These are phyloP conservation scores for Talaromyces sp. DNA, from an alignment of 2,329 filamentous ascomycete genomes.

Conservation along the genomic window DNA sequence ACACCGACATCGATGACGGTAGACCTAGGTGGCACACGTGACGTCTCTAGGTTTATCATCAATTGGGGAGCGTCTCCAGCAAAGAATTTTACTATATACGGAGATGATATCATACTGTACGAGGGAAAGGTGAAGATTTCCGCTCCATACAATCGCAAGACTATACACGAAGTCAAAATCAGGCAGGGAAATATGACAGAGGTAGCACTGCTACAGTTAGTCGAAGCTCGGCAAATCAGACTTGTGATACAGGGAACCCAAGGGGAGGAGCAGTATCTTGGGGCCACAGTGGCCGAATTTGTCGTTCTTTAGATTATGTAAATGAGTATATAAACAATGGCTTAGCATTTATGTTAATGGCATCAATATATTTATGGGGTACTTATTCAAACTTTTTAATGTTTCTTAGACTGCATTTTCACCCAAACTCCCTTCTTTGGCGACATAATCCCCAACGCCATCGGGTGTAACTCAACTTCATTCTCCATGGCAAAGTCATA, in stretches of 20 bases:
- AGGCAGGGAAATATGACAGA: conserved; percentile 7
- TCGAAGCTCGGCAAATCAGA: not conserved
- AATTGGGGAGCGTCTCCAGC: conserved; percentile 12
- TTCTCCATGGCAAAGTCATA: conserved; percentile 2
- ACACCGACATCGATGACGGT: conserved; percentile 1
- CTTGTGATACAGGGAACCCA: conserved; percentile 10
- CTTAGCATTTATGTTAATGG: too few relatives aligned
- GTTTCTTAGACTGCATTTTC: not conserved
- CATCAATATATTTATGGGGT: too few relatives aligned
- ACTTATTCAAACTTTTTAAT: not conserved
- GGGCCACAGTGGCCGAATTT: conserved; percentile 11
- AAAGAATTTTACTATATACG: not conserved
- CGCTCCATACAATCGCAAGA: conserved; percentile 3
- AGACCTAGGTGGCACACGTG: not conserved
- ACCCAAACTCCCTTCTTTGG: not conserved
- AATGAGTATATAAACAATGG: not conserved
- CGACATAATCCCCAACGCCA: conserved; percentile 7
- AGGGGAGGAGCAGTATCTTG: conserved; percentile 6
- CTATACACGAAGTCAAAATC: conserved; percentile 3
- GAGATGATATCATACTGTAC: conserved; percentile 1
- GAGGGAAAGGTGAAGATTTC: conserved; percentile 7
- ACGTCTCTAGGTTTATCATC: conserved; percentile 2
- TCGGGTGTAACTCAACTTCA: conserved; percentile 6
- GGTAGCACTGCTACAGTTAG: not conserved
- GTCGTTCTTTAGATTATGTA: conserved; percentile 3